Conservation (phyloP, 2,329 filamentous ascomycete genomes). For the Colletotrichum higginsianum region DNA sequence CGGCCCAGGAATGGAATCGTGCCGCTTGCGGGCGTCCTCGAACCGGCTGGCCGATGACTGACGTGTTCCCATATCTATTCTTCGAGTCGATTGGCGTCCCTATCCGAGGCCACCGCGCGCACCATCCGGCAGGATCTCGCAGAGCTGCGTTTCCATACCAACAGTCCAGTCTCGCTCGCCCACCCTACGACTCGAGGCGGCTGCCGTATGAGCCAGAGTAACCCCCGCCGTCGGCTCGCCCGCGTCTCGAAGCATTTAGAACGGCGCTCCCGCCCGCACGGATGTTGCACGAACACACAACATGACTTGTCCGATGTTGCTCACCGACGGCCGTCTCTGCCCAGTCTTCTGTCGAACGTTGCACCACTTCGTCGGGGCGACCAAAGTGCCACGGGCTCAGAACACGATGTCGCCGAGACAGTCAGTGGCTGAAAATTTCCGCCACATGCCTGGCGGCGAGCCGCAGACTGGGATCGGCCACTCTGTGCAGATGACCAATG, state of each 20-base stretch:
- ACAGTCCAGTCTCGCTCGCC: not conserved
- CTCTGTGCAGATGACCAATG: not conserved
- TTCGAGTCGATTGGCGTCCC: not conserved
- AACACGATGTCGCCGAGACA: slow-evolving; percentile 20
- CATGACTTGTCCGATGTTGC: slow-evolving; percentile 7
- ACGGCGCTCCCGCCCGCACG: slow-evolving; percentile 3
- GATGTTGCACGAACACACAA: slow-evolving; percentile 22
- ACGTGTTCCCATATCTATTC: slow-evolving; percentile 4
- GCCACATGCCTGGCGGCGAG: not conserved
- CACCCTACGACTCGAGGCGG: not conserved
- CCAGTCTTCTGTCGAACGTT: slow-evolving; percentile 1
- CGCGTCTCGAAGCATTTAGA: not conserved
- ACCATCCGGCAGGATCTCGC: not conserved
- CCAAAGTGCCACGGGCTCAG: slow-evolving; percentile 2
- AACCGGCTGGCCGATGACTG: slow-evolving; percentile 13
- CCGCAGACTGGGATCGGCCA: slow-evolving; percentile 9
- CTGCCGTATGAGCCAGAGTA: not conserved
- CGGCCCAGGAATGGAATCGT: not conserved
- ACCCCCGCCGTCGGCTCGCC: not conserved
- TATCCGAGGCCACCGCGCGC: not conserved
- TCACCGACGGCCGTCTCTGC: slow-evolving; percentile 18
- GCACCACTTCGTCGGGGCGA: not conserved
- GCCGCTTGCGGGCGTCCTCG: slow-evolving; percentile 16
- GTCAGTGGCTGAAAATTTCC: slow-evolving; percentile 2
- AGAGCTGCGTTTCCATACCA: not conserved